Base-by-base conservation (phyloP, 169 alveolate species). In the Plasmodium billcollinsi region DNA sequence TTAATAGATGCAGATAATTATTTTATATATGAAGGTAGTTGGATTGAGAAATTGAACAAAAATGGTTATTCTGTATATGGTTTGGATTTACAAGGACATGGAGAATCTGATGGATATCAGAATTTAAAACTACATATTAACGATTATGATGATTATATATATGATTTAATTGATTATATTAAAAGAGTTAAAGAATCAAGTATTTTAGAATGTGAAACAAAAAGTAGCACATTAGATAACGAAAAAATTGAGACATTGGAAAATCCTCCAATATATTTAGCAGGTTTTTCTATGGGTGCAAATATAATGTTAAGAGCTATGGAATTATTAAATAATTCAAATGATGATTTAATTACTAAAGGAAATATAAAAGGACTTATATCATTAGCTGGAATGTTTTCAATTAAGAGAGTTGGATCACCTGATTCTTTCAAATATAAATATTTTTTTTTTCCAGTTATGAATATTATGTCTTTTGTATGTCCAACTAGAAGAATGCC, bases 71-170 rank as follows among this genome's bases (percentile, higher is more conserved):
- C 62, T n/a, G 62, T 54, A 54, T 54, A 54, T 54, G 62, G 62
- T 54, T 3, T 54, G 18, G 73, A 76, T 24, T 43, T 61, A 29
- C 75, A 43, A 43, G 52, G 62, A 1, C 49, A 72, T n/a, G 62
- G 62, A 54, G 20, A 54, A 15, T 54, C 62, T 54, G 62, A 54
- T 54, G 62, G 62, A 54, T 54, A 15, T 14, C 15, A 15, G 20
- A 15, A 54, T 54, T 54, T 54, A 54, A 54, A 11, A 9, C 2
- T 54, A n/a, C 15, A 54, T 54, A 54, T 54, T n/a, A 54, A 54
- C 0, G 1, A 14, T n/a, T 54, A 54, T 54, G 62, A 54, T 54
- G 62, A 54, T 54, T 54, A n/a, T n/a, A 15, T 54, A 54, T 11
- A 54, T 54, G 62, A 54, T 54, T 14, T 54, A 54, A 54, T 54